Conservation (phyloP, 225 moss, liverwort and hornwort species). For the Rhytidiadelphus loreus region DNA sequence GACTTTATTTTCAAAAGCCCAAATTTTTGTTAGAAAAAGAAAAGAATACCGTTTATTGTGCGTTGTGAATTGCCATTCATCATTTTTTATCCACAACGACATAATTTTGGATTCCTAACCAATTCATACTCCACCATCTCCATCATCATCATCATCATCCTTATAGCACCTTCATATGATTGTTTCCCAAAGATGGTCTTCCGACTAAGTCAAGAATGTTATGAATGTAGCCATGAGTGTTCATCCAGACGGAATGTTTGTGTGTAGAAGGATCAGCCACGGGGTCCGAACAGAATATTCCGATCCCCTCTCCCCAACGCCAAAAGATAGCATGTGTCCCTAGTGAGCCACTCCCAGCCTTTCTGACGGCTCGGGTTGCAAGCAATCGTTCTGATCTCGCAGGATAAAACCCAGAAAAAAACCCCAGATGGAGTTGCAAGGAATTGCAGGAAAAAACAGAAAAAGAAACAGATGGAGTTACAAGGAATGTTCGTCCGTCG, state of each 20-base stretch:
- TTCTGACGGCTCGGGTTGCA: neutral
- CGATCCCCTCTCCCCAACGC: neutral
- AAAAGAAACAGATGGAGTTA: neutral
- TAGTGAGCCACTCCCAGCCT: no score
- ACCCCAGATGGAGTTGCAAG: neutral
- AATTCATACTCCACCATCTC: neutral
- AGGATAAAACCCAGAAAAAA: neutral
- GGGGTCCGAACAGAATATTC: neutral
- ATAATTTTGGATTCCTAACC: neutral
- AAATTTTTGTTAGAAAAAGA: no score
- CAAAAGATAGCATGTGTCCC: no score
- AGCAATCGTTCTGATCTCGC: neutral
- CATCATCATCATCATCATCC: neutral
- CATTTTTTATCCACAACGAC: neutral
- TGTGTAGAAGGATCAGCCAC: neutral
- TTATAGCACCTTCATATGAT: neutral
- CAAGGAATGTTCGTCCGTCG: neutral
- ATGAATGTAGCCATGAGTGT: neutral
- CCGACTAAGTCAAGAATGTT: neutral
- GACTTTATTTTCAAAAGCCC: rapidly evolving
- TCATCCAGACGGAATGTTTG: neutral
- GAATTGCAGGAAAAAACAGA: neutral
- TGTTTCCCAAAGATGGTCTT: neutral
- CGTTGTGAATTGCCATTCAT: rapidly evolving
- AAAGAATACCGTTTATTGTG: rapidly evolving